phyloP scores from a whole-genome alignment of 257 asterid genomes.

The Gentiana dahurica region DNA sequence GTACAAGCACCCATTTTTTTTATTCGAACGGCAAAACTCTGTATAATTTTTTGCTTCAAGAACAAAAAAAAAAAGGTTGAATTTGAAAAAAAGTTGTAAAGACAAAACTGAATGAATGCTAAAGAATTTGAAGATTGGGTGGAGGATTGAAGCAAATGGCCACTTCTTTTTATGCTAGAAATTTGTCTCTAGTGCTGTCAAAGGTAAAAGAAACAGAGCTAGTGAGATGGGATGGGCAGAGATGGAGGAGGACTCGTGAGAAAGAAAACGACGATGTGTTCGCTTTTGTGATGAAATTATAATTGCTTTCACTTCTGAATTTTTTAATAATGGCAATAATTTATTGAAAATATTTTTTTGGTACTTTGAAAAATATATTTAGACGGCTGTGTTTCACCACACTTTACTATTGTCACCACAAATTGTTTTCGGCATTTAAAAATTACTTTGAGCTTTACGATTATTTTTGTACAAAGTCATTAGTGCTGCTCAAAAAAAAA shows the following conservation, averaged over 20 bases:
- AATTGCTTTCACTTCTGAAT: neutral
- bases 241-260: constrained; percentile 8
- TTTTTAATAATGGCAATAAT: too few species aligned
- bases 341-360: too few species aligned
- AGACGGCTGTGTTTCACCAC: too few species aligned
- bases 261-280: constrained; percentile 17
- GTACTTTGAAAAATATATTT: too few species aligned
- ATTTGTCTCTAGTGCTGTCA: constrained; percentile 4
- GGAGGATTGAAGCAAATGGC: neutral
- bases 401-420: too few species aligned
- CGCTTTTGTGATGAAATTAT: constrained; percentile 5
- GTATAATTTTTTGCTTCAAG: neutral
- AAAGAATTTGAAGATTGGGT: constrained; percentile 3
- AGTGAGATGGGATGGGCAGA: constrained; percentile 9
- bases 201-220: constrained; percentile 2
- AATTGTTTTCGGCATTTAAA: too few species aligned
- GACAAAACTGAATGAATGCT: neutral
- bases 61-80: neutral
- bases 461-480: too few species aligned
- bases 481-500: too few species aligned
- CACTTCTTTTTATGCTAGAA: neutral
- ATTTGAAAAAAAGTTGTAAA: neutral
- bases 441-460: too few species aligned
- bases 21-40: too few species aligned
- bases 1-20: constrained; percentile 55